Conservation (phyloP, 768 basidiomycete species). For the Leccinellum rugosiceps region DNA sequence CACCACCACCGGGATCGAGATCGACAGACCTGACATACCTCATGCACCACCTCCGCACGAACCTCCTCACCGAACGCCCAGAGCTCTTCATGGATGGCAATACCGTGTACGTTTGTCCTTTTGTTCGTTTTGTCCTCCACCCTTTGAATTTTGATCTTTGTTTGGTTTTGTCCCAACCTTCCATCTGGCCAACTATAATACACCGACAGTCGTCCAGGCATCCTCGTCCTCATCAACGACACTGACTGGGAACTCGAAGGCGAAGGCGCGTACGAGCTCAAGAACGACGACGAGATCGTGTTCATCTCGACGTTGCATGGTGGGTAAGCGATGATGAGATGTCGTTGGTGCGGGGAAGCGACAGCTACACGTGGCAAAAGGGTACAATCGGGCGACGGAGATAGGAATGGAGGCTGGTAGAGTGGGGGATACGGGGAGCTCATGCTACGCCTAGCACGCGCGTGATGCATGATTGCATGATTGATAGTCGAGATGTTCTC, state of each 20-base stretch:
- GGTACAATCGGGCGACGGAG: background rate
- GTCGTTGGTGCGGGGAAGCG: background rate
- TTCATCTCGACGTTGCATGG: constrained; percentile 97
- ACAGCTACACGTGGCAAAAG: background rate
- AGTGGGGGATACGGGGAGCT: background rate
- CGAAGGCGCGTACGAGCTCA: constrained; percentile 79
- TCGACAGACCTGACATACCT: constrained; percentile 70
- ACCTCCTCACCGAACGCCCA: constrained; percentile 76
- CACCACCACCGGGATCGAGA: constrained; percentile 16
- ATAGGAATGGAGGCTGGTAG: background rate
- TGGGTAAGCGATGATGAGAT: background rate
- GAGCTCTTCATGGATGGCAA: constrained; percentile 88
- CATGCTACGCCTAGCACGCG: background rate
- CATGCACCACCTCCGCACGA: constrained; percentile 72
- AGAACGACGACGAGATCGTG: constrained; percentile 83
- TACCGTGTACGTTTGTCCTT: constrained; percentile 62
- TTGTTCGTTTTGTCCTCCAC: background rate
- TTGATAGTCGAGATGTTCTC: background rate
- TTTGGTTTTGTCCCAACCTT: background rate
- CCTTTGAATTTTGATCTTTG: background rate
- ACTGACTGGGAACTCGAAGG: constrained; percentile 98
- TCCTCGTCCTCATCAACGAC: constrained; percentile 94
- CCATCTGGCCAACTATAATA: background rate
- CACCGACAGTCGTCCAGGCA: constrained; percentile 79
- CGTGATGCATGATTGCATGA: background rate